These are phyloP conservation scores for Chaetomium olivaceum DNA, from an alignment of 2,329 filamentous ascomycete genomes.

Conservation along the genomic window DNA sequence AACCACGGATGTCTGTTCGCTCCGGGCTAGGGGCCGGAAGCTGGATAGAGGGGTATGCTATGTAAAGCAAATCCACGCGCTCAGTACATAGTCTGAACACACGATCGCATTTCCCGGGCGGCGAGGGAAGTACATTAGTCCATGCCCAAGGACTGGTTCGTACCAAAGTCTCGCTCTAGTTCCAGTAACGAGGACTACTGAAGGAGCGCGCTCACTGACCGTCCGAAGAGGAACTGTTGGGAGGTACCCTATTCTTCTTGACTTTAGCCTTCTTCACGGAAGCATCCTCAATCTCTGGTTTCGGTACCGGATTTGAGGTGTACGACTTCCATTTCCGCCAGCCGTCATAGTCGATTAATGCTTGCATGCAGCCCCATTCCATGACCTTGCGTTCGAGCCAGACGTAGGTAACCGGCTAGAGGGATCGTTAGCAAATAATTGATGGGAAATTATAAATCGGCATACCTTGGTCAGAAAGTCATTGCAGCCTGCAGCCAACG, in stretches of 20 bases:
- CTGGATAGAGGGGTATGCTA: neutral
- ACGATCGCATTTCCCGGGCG: no score
- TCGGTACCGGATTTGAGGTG: conserved; percentile 41
- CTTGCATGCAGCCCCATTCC: conserved; percentile 99
- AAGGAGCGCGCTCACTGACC: neutral
- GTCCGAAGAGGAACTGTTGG: conserved; percentile 23
- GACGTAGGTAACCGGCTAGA: conserved; percentile 89
- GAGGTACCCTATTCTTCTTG: conserved; percentile 27
- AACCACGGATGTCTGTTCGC: neutral
- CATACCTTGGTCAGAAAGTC: conserved; percentile 95
- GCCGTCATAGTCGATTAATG: conserved; percentile 95
- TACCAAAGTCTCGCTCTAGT: neutral
- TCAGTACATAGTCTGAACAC: neutral
- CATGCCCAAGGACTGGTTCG: neutral
- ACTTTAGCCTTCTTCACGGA: conserved; percentile 28
- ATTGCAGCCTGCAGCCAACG: conserved; percentile 92
- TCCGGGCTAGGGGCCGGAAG: neutral
- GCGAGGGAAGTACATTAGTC: no score
- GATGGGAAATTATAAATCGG: neutral
- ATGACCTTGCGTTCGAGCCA: conserved; percentile 98
- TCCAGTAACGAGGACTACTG: neutral
- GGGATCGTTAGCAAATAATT: conserved; percentile 14
- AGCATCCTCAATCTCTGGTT: conserved; percentile 42
- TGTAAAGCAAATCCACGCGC: neutral
- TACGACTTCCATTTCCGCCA: conserved; percentile 98